These are phyloP conservation scores for Colletotrichum chlorophyti DNA, from an alignment of 2,329 filamentous ascomycete species.

Conservation along the genomic window DNA sequence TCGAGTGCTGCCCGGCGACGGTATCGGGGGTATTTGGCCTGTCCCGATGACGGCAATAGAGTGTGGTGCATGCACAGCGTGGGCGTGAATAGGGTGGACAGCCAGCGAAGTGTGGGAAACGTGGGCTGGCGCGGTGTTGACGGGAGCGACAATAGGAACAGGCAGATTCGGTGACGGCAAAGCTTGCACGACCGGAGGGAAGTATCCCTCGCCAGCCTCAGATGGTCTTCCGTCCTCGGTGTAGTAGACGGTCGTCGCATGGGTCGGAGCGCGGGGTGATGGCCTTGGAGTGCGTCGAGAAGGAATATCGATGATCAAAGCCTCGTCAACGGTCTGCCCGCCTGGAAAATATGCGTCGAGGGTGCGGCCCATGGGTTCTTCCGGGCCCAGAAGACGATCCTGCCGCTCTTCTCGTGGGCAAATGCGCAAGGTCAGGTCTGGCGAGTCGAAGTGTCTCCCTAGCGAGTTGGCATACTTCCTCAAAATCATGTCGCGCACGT, in stretches of 20 bases:
- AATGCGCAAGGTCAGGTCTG: slow-evolving; percentile 85
- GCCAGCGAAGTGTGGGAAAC: slow-evolving; percentile 32
- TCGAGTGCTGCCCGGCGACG: slow-evolving; percentile 77
- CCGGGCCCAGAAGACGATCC: slow-evolving; percentile 80
- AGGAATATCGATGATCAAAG: slow-evolving; percentile 88
- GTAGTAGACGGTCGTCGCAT: slow-evolving; percentile 57
- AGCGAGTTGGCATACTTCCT: slow-evolving; percentile 94
- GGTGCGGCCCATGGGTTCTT: slow-evolving; percentile 80
- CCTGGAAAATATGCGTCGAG: slow-evolving; percentile 85
- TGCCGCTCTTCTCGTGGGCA: slow-evolving; percentile 69
- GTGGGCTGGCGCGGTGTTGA: slow-evolving; percentile 42
- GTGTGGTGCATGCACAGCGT: slow-evolving; percentile 49
- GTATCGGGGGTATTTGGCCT: slow-evolving; percentile 79
- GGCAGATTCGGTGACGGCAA: slow-evolving; percentile 48
- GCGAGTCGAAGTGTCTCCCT: slow-evolving; percentile 86
- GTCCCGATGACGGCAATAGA: slow-evolving; percentile 84
- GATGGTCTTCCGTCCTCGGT: slow-evolving; percentile 69
- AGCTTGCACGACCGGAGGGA: slow-evolving; percentile 66
- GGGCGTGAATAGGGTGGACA: slow-evolving; percentile 25
- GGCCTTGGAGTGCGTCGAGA: slow-evolving; percentile 77
- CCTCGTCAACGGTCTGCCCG: slow-evolving; percentile 87
- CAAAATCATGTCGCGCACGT: slow-evolving; percentile 90
- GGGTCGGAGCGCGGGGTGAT: slow-evolving; percentile 68
- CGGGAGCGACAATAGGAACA: slow-evolving; percentile 45
- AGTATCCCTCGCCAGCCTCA: slow-evolving; percentile 81